phyloP scores from a whole-genome alignment of 2,329 filamentous ascomycete genomes.

The Claviceps cyperi region DNA sequence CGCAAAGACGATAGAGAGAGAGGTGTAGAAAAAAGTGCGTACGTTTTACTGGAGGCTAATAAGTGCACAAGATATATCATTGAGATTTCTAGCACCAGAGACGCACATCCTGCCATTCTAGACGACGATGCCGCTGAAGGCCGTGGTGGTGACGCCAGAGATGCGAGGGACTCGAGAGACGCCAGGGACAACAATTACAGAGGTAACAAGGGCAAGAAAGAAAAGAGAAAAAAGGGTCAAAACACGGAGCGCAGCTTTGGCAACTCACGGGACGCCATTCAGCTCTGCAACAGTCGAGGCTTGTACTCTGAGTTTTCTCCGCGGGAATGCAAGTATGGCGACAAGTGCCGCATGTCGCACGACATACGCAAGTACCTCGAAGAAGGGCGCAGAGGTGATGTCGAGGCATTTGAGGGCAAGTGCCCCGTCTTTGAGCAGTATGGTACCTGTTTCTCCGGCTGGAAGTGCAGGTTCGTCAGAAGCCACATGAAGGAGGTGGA shows the following conservation, averaged over 20 bases:
- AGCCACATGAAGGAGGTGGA: conserved; percentile 77
- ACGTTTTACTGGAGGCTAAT: conserved; percentile 1
- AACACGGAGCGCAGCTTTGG: conserved; percentile 77
- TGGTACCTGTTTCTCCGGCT: conserved; percentile 69
- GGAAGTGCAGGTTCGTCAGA: conserved; percentile 84
- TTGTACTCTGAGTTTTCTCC: conserved; percentile 71
- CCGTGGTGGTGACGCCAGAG: conserved; percentile 14
- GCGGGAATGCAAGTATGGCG: conserved; percentile 59
- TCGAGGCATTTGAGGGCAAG: conserved; percentile 58
- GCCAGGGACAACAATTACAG: conserved; percentile 33
- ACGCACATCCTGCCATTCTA: conserved; percentile 12
- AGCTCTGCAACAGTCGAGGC: conserved; percentile 62
- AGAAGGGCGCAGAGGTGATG: conserved; percentile 66
- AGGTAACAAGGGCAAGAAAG: conserved; percentile 27
- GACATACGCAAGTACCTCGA: conserved; percentile 74
- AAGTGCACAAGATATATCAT: conserved; percentile 26
- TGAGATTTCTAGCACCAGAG: conserved; percentile 16
- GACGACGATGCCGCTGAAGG: conserved; percentile 37
- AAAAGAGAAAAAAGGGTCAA: conserved; percentile 45
- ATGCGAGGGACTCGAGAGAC: conserved; percentile 35
- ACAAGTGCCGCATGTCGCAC: conserved; percentile 70
- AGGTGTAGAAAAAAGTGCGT: background rate
- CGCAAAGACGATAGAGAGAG: background rate
- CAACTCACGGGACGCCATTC: conserved; percentile 59
- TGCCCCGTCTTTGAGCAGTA: conserved; percentile 71